Conservation (phyloP, 805 yeast genomes). For the Hyphopichia homilentoma region DNA sequence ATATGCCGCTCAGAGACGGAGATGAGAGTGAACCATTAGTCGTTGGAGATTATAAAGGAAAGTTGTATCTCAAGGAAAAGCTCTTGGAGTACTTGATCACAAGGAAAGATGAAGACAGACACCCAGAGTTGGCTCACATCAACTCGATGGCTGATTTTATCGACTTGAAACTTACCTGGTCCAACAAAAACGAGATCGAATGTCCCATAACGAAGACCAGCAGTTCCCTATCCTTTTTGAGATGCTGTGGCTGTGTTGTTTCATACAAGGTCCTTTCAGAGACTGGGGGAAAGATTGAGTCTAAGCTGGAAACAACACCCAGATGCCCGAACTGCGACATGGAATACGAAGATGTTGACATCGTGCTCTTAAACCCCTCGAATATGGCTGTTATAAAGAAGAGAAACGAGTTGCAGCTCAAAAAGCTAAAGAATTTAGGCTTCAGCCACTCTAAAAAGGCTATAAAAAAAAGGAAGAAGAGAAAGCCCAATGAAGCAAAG, state of each 20-base stretch:
- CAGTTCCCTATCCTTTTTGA: conserved; percentile 22
- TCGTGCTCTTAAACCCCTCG: conserved; percentile 29
- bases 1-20: conserved; percentile 33
- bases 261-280: conserved; percentile 19
- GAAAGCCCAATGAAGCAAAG: conserved; percentile 2
- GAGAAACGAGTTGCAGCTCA: conserved; percentile 12
- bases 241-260: conserved; percentile 39
- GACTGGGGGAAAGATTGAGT: too few relatives aligned
- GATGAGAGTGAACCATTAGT: conserved; percentile 35
- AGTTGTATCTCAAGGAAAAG: conserved; percentile 60
- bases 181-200: conserved; percentile 9
- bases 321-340: conserved; percentile 32
- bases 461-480: conserved; percentile 10
- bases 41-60: conserved; percentile 68
- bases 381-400: conserved; percentile 5
- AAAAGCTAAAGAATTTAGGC: conserved; percentile 8
- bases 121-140: conserved; percentile 17
- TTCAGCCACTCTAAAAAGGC: conserved; percentile 24
- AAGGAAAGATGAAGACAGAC: conserved; percentile 19
- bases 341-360: conserved; percentile 21
- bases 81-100: conserved; percentile 52
- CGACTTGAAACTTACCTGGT: conserved; percentile 20
- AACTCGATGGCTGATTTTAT: conserved; percentile 22
- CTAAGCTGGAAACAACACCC: too few relatives aligned
- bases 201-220: conserved; percentile 31